A percentile compares a stretch with the other conserved stretches of the same genome.
These are phyloP conservation scores for Kalmanozyma brasiliensis DNA, from an alignment of 1,284 basidiomycete species.

Conservation along the genomic window DNA sequence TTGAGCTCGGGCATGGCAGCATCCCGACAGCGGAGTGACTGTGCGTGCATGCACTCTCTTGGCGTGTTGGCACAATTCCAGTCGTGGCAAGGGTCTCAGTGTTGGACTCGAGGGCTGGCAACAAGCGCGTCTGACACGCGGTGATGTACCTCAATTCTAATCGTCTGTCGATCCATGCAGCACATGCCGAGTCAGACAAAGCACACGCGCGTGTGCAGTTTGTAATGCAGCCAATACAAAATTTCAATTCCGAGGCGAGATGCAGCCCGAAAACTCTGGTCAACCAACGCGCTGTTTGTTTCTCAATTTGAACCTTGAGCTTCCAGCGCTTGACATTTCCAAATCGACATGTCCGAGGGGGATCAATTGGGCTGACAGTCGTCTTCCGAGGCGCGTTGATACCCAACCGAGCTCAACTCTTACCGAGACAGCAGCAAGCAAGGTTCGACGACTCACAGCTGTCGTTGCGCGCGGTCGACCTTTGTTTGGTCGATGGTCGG, in stretches of 20 bases:
- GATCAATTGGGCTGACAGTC: background rate
- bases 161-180: no score
- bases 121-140: no score
- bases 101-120: constrained; percentile 10
- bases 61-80: background rate
- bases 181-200: constrained; percentile 14
- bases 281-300: constrained; percentile 9
- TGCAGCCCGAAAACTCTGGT: constrained; percentile 29
- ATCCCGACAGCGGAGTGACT: background rate
- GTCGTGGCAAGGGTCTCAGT: constrained; percentile 4
- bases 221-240: background rate
- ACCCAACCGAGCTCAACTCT: background rate
- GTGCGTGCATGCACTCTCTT: no score
- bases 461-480: no score
- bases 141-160: constrained; percentile 16
- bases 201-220: background rate
- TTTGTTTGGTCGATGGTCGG: background rate
- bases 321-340: no score
- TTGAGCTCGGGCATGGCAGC: background rate
- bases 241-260: constrained; percentile 27
- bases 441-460: constrained; percentile 14
- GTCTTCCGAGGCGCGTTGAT: constrained; percentile 10
- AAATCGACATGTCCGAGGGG: constrained; percentile 9
- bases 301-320: no score
- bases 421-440: background rate